Evolutionary conservation across 768 basidiomycete species (phyloP).

Genomic region (Multifurca ochricompacta): DNA sequence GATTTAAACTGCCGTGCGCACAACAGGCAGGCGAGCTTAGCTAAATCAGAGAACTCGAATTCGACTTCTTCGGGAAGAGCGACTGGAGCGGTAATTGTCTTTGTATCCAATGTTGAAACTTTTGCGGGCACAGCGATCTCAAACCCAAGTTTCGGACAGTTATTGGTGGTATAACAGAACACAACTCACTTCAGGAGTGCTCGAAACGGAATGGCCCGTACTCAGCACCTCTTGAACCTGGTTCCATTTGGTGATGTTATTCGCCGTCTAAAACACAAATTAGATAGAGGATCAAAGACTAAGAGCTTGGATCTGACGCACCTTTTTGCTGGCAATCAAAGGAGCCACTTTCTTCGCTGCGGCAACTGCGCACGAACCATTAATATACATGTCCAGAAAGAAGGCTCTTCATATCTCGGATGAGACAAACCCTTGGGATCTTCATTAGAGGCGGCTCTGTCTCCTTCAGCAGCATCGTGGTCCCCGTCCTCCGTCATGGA

Average conservation of each 20-base stretch:
- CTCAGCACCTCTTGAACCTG: conserved; percentile 84
- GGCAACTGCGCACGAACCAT: conserved; percentile 32
- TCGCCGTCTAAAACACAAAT: conserved; percentile 50
- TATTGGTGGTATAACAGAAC: neutral
- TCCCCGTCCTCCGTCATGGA: conserved; percentile 52
- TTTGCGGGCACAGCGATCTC: conserved; percentile 6
- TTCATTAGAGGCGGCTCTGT: conserved; percentile 26
- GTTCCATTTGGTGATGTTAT: conserved; percentile 96
- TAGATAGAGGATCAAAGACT: neutral
- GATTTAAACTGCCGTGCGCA: conserved; percentile 92
- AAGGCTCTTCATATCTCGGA: conserved; percentile 24
- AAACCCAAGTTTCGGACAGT: conserved; percentile 8
- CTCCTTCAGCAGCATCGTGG: conserved; percentile 36
- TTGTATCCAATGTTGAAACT: conserved; percentile 5
- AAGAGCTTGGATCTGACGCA: conserved; percentile 23
- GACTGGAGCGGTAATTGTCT: conserved; percentile 27
- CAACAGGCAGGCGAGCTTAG: conserved; percentile 72
- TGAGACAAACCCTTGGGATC: conserved; percentile 45
- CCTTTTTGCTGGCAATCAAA: conserved; percentile 81
- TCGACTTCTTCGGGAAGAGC: conserved; percentile 46
- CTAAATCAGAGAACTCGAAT: conserved; percentile 77
- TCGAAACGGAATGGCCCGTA: conserved; percentile 21
- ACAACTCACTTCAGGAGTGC: conserved; percentile 10
- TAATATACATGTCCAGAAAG: conserved; percentile 25
- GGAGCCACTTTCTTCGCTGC: conserved; percentile 71